Base-by-base conservation (phyloP, 2,329 filamentous ascomycete species). In the Exophiala xenobiotica region DNA sequence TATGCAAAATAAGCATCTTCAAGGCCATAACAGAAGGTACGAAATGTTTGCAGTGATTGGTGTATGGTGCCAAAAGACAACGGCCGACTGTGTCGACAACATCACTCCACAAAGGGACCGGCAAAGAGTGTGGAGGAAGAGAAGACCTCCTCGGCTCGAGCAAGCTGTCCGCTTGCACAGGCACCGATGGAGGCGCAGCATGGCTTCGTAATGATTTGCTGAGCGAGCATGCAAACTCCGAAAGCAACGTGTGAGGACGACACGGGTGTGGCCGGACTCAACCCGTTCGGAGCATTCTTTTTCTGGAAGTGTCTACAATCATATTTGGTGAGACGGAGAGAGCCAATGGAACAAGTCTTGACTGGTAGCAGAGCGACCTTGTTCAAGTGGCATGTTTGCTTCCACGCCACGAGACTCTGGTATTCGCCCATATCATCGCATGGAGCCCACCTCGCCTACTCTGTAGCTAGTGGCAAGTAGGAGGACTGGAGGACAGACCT, bases 91-190 rank as follows among this genome's bases (percentile, higher is more conserved):
- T 42, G 23, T 40, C 38, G 23, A 20, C 31, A 46, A 49, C 38
- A 48, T 57, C 54, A 57, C 54, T 54, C 54, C 51, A 57, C 54
- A 38, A 19, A 16, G 7, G 27, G 6, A 31, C 22, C 35, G 24
- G 22, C 6, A 29, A 16, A 40, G 24, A 18, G 20, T 38, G 38
- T 33, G 33, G 20, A 48, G 38, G 43, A 45, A 45, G 35, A 42
- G 45, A 41, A 52, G 46, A 46, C 46, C 31, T 35, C 9, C 18
- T 35, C 31, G 31, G 31, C 3, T 35, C 31, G 18, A n/a, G 18
- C 3, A 3, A 12, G 31, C 18, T 31, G 11, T 35, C 31, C 18
- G 31, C 31, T 35, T 16, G n/a, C 31, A 39, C 50, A 40, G 20
- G 22, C 48, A 43, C 46, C 38, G 48, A 51, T 53, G 54, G 54